Evolutionary conservation across 2,329 filamentous ascomycete genomes (phyloP), one percentile per base, ranked within the genome.

Genomic region (Ramularia endophylla): DNA sequence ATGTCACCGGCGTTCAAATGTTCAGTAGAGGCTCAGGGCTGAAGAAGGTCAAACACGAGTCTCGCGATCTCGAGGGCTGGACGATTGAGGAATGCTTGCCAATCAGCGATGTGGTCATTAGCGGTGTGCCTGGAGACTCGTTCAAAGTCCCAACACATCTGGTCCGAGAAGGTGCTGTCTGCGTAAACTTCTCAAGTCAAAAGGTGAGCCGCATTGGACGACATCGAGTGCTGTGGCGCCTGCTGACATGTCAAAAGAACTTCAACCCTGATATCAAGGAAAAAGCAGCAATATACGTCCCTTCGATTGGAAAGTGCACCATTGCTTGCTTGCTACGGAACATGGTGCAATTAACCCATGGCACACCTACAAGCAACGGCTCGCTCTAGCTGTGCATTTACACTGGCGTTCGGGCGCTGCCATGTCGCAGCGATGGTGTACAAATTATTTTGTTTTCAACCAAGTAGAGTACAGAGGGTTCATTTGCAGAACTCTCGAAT

Each of bases 151-250:
- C 89, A 5, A 84, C 83, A 3, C 78, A 86, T 38, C 71, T 92
- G 48, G 73, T 98, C 57, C 79, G 87, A 34, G 86, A 95, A 42
- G 92, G 92, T 35, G 89, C 87, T 20, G 87, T 95, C n/a, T 98
- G 92, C 73, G 89, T 98, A 70, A 98, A 98, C 69, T 97, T 98
- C 65, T 94, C 88, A 6, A 95, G 87, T 38, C 87, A 85, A 66
- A 87, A 89, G 73, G 76, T 78, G 57, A 44, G 65, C 38, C 36
- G 16, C 16, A 8, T 6, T 2, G 22, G 22, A 25, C 6, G 22
- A 11, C 6, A 6, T 25, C 11, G 11, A 13, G 11, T 17, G 29
- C 13, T 4, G 36, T 15, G 27, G 15, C 13, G 16, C 11, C 12
- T 25, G 28, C 18, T 43, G 37, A 40, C 44, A 49, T 35, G 40